Evolutionary conservation across 75 land plant genomes (phyloP).

Genomic region (Picea glauca): DNA sequence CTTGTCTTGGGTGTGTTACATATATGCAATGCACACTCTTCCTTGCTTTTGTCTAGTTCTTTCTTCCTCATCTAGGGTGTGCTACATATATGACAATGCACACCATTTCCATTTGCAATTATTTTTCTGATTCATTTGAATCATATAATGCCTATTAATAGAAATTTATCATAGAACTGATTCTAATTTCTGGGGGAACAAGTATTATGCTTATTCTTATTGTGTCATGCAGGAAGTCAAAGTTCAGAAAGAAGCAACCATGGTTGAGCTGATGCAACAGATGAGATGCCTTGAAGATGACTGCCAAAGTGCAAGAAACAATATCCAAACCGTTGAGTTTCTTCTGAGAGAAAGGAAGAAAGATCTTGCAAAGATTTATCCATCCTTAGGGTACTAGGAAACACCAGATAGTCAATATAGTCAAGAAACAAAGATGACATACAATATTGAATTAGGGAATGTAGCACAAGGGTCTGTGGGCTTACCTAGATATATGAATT

Average conservation of each 20-base stretch:
- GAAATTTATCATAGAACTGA: background rate
- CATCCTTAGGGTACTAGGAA: too few species aligned
- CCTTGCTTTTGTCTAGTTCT: background rate
- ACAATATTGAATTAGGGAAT: constrained; percentile 6
- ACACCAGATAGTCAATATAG: background rate
- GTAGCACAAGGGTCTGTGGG: constrained; percentile 11
- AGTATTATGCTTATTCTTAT: background rate
- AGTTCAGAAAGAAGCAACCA: constrained; percentile 1
- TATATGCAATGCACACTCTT: too few species aligned
- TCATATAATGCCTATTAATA: background rate
- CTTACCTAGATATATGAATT: constrained; percentile 3
- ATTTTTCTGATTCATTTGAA: background rate
- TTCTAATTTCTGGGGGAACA: background rate
- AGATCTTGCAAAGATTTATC: too few species aligned
- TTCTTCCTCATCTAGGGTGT: background rate
- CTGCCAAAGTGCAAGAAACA: too few species aligned
- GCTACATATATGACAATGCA: background rate
- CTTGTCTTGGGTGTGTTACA: too few species aligned
- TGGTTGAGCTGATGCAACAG: background rate
- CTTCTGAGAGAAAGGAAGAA: too few species aligned
- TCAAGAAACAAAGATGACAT: background rate
- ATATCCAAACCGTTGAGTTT: too few species aligned
- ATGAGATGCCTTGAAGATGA: too few species aligned
- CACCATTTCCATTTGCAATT: background rate
- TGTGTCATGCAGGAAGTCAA: background rate